A percentile compares a stretch with the other conserved stretches of the same genome.
These are phyloP conservation scores for Colletotrichum melonis DNA, from an alignment of 2,329 filamentous ascomycete genomes.

Conservation along the genomic window DNA sequence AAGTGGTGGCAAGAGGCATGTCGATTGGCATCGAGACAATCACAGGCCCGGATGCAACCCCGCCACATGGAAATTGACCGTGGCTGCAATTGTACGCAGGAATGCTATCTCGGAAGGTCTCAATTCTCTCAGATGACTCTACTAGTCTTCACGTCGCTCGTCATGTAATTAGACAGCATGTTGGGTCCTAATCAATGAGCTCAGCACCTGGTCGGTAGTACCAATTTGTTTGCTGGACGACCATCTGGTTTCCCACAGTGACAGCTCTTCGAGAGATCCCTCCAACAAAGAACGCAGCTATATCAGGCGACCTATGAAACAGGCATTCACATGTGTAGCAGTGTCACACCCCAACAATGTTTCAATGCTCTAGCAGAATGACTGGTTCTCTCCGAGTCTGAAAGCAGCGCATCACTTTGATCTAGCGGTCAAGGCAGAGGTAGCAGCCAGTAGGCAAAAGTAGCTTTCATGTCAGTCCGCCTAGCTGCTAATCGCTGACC, in stretches of 20 bases:
- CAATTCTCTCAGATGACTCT: background rate
- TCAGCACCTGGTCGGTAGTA: background rate
- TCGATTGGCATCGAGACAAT: background rate
- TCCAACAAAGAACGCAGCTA: background rate
- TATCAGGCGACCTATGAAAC: background rate
- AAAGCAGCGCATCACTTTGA: background rate
- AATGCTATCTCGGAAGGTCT: background rate
- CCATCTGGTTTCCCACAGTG: background rate
- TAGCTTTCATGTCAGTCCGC: background rate
- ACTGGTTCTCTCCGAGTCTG: background rate
- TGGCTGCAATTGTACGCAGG: background rate
- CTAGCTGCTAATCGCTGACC: constrained; percentile 6
- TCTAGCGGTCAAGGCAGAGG: constrained; percentile 24
- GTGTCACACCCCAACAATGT: background rate
- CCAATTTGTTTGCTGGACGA: background rate
- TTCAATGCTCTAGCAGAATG: background rate
- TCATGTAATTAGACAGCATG: constrained; percentile 29
- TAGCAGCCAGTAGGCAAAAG: background rate
- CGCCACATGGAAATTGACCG: background rate
- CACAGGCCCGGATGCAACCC: background rate
- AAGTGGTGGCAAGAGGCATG: background rate
- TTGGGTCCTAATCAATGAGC: background rate
- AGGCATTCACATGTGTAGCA: background rate
- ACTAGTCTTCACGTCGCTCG: background rate
- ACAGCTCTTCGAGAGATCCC: background rate